Evolutionary conservation across 1,284 basidiomycete genomes (phyloP).

Genomic region (Sanghuangporus baumii): DNA sequence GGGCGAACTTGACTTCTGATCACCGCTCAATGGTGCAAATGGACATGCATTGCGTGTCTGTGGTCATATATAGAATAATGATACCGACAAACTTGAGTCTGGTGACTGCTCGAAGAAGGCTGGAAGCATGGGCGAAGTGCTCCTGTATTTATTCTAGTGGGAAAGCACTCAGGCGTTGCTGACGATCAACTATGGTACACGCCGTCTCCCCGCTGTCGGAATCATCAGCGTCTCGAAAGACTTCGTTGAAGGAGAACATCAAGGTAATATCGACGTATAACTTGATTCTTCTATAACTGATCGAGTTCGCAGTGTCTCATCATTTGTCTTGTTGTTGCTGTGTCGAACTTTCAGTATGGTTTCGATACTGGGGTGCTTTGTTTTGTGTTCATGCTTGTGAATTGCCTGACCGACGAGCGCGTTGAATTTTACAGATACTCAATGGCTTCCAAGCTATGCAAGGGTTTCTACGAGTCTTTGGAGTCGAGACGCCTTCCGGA

Average conservation of each 20-base stretch:
- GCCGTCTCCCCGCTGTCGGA: background rate
- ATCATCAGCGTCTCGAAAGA: background rate
- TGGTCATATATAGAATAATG: background rate
- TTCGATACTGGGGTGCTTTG: constrained; percentile 15
- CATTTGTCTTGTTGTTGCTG: constrained; percentile 17
- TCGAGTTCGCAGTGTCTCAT: constrained; percentile 13
- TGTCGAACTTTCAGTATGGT: constrained; percentile 20
- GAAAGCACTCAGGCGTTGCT: background rate
- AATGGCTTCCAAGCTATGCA: constrained; percentile 21
- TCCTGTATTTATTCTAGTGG: background rate
- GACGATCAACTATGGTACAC: background rate
- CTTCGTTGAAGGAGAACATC: constrained; percentile 7
- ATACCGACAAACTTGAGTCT: background rate
- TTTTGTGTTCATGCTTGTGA: background rate
- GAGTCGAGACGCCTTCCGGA: constrained; percentile 1
- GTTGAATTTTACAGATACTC: constrained; percentile 10
- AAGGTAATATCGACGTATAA: background rate
- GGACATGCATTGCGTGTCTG: no score
- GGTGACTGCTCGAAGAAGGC: background rate
- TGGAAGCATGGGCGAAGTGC: background rate
- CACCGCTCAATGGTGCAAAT: no score
- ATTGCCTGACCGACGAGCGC: background rate
- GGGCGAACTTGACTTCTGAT: no score
- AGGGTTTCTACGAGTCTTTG: constrained; percentile 19
- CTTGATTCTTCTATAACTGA: background rate